Evolutionary conservation across 495 filamentous ascomycete species (phyloP).

Genomic region (Aspergillus heteromorphus): DNA sequence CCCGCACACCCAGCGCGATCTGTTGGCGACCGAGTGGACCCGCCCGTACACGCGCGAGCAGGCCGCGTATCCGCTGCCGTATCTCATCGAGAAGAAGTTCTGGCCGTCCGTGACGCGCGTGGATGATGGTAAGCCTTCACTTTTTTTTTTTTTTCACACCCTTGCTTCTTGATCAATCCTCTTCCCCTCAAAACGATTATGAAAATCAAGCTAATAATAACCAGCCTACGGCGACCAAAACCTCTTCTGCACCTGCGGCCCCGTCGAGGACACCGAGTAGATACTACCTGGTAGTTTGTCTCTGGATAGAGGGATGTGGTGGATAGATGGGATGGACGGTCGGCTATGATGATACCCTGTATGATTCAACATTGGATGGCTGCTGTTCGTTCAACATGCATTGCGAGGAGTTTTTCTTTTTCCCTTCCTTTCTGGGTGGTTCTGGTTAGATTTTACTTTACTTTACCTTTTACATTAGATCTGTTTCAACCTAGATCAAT

Average conservation of each 20-base stretch:
- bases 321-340: too few species aligned
- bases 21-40: constrained; percentile 66
- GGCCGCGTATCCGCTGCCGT: constrained; percentile 85
- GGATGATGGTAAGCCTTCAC: constrained; percentile 88
- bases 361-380: too few species aligned
- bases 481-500: too few species aligned
- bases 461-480: too few species aligned
- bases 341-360: not conserved
- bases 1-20: constrained; percentile 81
- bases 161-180: too few species aligned
- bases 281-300: constrained; percentile 4
- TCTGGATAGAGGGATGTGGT: too few species aligned
- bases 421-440: too few species aligned
- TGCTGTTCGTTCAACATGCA: not conserved
- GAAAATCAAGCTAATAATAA: constrained; percentile 20
- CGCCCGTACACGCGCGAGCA: constrained; percentile 72
- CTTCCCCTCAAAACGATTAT: too few species aligned
- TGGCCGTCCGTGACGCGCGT: constrained; percentile 89
- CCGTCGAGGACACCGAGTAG: constrained; percentile 54
- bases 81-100: constrained; percentile 94
- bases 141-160: too few species aligned
- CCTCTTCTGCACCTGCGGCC: constrained; percentile 91
- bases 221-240: constrained; percentile 86
- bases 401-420: too few species aligned
- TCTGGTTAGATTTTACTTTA: not conserved